Base-by-base conservation (phyloP, 441 rosid species). In the Populus hybrid region DNA sequence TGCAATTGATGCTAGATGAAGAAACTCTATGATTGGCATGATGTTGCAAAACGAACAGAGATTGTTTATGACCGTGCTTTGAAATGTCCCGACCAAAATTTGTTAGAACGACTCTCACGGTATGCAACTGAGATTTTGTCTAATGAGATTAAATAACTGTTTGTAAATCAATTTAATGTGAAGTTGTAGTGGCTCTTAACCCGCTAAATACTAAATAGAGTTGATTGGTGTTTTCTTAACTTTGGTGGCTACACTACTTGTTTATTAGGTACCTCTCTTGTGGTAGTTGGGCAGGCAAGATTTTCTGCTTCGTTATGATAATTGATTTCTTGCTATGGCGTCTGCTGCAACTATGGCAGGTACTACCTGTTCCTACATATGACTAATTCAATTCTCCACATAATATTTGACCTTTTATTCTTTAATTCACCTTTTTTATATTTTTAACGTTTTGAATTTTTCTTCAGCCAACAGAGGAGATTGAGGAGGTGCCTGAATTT, bases 211-310 rank as follows among this genome's bases (percentile, higher is more conserved):
- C 3, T 53, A 53, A 18, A 18, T 5, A 18, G n/a, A 53, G 21
- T 28, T 67, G 69, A 12, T 67, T 26, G 34, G 1, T 12, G 34
- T 9, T 67, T 42, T 68, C n/a, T 9, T 14, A 7, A 68, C 61
- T 35, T 75, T 57, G 59, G 19, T 16, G 23, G 61, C 12, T 3
- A 24, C 21, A 4, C 28, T 71, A 28, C 72, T 38, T 19, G 36
- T 46, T 70, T 66, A 61, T 72, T 83, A 92, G 97, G 91, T 92
- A 90, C 82, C 96, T 96, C 9, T 87, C 97, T 3, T 91, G 98
- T 82, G 98, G 99, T 75, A 82, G 94, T 42, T 96, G 98, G 98
- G 98, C 98, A 3, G 98, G 99, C 76, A 96, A 96, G 83, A 88
- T 92, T 69, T 94, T 92, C 72, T 92, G 95, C 86, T 80, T 90